A percentile compares a stretch with the other conserved stretches of the same genome.
These are phyloP conservation scores for Leishmania tarentolae DNA, from an alignment of 208 protist species.

Conservation along the genomic window DNA sequence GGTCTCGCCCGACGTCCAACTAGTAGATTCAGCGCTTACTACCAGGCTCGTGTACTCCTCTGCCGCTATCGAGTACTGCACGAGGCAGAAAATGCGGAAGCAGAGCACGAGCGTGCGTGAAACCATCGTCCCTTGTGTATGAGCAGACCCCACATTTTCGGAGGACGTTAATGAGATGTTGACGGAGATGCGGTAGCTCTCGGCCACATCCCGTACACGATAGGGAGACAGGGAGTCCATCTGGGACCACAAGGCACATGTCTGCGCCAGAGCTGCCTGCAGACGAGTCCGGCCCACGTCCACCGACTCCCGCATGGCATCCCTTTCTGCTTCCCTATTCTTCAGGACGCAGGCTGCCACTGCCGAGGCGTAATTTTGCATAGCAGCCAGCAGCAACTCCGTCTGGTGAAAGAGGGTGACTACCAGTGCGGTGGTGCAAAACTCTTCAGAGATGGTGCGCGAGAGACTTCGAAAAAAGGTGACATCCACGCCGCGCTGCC, in stretches of 20 bases:
- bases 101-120: conserved; percentile 64
- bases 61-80: conserved; percentile 23
- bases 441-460: conserved; percentile 27
- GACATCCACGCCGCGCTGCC: conserved; percentile 8
- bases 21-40: background rate
- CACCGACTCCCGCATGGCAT: conserved; percentile 7
- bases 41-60: conserved; percentile 13
- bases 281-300: conserved; percentile 24
- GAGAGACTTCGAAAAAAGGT: conserved; percentile 18
- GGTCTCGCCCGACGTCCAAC: conserved; percentile 18
- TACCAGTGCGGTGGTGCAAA: conserved; percentile 35
- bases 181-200: conserved; percentile 41
- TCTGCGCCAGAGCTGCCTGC: conserved; percentile 12
- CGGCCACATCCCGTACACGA: conserved; percentile 39
- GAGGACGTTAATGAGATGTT: conserved; percentile 19
- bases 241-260: conserved; percentile 38
- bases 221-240: conserved; percentile 56
- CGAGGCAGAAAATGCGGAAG: conserved; percentile 66
- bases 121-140: conserved; percentile 39
- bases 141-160: background rate
- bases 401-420: conserved; percentile 54
- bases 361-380: conserved; percentile 69
- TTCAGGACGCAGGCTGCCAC: conserved; percentile 22
- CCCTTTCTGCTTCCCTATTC: background rate
- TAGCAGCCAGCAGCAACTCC: conserved; percentile 53